Conservation (phyloP, 2,329 filamentous ascomycete genomes). For the Microcyclosporella mali region DNA sequence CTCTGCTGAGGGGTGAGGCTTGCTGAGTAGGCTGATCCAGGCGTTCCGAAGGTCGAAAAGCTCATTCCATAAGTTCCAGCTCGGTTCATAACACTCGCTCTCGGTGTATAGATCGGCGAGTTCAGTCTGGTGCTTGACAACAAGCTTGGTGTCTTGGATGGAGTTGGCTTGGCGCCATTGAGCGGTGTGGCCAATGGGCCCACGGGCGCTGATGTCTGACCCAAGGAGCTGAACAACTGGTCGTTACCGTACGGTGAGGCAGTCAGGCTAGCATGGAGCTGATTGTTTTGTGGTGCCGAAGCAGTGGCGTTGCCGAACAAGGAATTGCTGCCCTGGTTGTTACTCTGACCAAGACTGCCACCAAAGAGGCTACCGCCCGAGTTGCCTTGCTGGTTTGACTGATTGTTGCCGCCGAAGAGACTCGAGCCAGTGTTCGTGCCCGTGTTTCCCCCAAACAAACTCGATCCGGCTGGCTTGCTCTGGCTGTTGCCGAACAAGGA, state of each 20-base stretch:
- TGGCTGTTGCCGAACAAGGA: constrained; percentile 22
- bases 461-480: constrained; percentile 37
- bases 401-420: constrained; percentile 33
- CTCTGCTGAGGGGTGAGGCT: constrained; percentile 65
- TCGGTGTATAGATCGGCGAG: constrained; percentile 71
- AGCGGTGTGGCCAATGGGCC: constrained; percentile 90
- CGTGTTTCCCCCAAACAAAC: constrained; percentile 35
- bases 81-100: constrained; percentile 35
- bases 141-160: constrained; percentile 26
- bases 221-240: constrained; percentile 73
- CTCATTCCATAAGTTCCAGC: constrained; percentile 72
- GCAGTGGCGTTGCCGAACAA: constrained; percentile 49
- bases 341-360: constrained; percentile 21
- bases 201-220: constrained; percentile 61
- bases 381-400: constrained; percentile 34
- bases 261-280: constrained; percentile 55
- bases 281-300: constrained; percentile 51
- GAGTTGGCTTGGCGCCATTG: constrained; percentile 51
- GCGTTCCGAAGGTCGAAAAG: constrained; percentile 85
- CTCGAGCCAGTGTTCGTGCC: constrained; percentile 28
- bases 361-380: constrained; percentile 37
- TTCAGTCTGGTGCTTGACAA: constrained; percentile 41
- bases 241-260: constrained; percentile 86
- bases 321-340: constrained; percentile 40
- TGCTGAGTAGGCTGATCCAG: constrained; percentile 41